Conservation (phyloP, 495 filamentous ascomycete genomes). For the Penicillium cosmopolitanum region DNA sequence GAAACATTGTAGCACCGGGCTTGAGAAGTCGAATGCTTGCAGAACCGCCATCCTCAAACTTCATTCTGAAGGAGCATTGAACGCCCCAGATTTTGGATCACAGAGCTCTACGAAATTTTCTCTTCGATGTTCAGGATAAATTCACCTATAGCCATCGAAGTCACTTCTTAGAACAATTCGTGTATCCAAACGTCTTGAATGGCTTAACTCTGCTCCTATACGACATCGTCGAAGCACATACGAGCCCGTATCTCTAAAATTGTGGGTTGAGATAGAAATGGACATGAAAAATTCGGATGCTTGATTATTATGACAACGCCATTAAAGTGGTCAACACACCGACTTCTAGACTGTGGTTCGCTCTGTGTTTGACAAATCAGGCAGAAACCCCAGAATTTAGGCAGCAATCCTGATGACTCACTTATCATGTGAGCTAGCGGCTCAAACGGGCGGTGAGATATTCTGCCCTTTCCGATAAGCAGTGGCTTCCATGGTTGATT, state of each 20-base stretch:
- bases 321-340: not conserved
- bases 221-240: constrained; percentile 25
- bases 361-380: not conserved
- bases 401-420: too few relatives aligned
- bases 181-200: constrained; percentile 16
- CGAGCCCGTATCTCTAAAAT: constrained; percentile 14
- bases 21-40: constrained; percentile 25
- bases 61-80: constrained; percentile 27
- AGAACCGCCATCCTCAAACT: constrained; percentile 21
- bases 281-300: not conserved
- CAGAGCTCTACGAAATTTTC: constrained; percentile 9
- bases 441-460: too few relatives aligned
- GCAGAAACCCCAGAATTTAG: too few relatives aligned
- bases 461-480: too few relatives aligned
- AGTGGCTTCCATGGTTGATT: not conserved
- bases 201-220: constrained; percentile 22
- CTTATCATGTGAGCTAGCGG: too few relatives aligned
- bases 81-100: constrained; percentile 18
- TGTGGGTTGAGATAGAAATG: constrained; percentile 5
- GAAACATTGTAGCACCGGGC: constrained; percentile 28
- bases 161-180: constrained; percentile 11
- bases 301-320: not conserved
- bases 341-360: not conserved
- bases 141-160: constrained; percentile 15
- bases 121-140: constrained; percentile 18